Evolutionary conservation across 2,329 filamentous ascomycete species (phyloP), one percentile per base, ranked within the genome.

Genomic region (Curvularia spicifera): DNA sequence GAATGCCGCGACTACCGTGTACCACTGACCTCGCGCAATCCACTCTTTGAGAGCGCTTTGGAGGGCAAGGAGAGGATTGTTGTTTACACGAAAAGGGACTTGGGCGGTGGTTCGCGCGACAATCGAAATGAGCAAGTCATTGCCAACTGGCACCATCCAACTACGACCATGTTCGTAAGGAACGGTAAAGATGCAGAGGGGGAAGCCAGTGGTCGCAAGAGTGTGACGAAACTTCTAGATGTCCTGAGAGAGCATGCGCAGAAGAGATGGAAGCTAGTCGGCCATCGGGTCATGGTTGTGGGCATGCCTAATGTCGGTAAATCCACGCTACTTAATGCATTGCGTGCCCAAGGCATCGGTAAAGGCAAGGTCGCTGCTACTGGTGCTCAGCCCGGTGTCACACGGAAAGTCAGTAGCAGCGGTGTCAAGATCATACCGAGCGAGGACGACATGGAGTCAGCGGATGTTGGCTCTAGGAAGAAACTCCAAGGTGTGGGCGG

Each of bases 291-390:
- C 56, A 85, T 99, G 76, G 86, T 98, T 0, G 93, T 98, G 13
- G 95, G 95, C 54, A 97, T 99, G 93, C 95, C 95, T 35, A 99
- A 99, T 73, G 91, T 97, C 0, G 95, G 95, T 35, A 99, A 99
- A 79, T 96, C 91, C 46, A 93, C 93, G 1, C 82, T 99, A n/a
- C 86, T 99, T 42, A 99, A 99, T 76, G 86, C 88, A 15, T 84
- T 98, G 48, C 89, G 95, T 20, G 85, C 83, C 40, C 81, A 84
- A 18, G 91, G 92, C 40, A 84, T 91, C 64, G 78, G 82, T 65
- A 80, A 83, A 48, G 82, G 83, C 20, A 96, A 94, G 74, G 93
- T 88, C 1, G 91, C 93, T 37, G 83, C 82, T 61, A 97, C 93
- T 1, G 95, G 95, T 9, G 88, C 89, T 10, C 89, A 97, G 71